phyloP scores from a whole-genome alignment of 73 alveolate species.

The Halteria grandinella region DNA sequence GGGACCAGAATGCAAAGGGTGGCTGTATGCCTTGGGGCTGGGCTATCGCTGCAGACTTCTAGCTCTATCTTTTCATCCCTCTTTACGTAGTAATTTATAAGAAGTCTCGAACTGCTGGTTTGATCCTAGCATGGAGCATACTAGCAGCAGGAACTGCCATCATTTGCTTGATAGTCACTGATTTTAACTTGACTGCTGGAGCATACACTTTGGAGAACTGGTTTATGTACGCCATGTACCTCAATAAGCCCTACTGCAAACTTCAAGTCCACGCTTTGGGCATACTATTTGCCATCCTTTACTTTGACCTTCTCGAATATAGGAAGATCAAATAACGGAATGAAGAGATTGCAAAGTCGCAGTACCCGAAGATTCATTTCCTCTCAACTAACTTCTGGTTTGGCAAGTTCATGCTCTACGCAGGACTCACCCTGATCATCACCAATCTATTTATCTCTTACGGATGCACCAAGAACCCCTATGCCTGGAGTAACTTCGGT shows the following conservation, averaged over 20 bases:
- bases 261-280: constrained; percentile 34
- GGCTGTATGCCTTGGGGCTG: constrained; percentile 53
- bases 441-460: constrained; percentile 29
- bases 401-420: constrained; percentile 1
- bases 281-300: constrained; percentile 4
- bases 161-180: background rate
- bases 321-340: constrained; percentile 20
- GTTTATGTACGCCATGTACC: background rate
- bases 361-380: constrained; percentile 36
- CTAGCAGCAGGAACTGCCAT: background rate
- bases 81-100: background rate
- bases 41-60: constrained; percentile 27
- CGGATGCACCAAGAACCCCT: constrained; percentile 3
- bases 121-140: background rate
- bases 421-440: constrained; percentile 22
- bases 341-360: background rate
- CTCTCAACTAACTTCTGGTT: background rate
- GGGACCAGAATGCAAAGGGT: constrained; percentile 20
- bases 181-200: constrained; percentile 1
- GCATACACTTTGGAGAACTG: constrained; percentile 33
- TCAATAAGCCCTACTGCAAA: constrained; percentile 40
- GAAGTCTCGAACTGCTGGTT: constrained; percentile 22
- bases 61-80: constrained; percentile 36
- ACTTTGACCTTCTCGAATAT: constrained; percentile 21
- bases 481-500: constrained; percentile 8